Base-by-base conservation (phyloP, 1,139 yeast genomes). In the Magnusiomyces ingens region DNA sequence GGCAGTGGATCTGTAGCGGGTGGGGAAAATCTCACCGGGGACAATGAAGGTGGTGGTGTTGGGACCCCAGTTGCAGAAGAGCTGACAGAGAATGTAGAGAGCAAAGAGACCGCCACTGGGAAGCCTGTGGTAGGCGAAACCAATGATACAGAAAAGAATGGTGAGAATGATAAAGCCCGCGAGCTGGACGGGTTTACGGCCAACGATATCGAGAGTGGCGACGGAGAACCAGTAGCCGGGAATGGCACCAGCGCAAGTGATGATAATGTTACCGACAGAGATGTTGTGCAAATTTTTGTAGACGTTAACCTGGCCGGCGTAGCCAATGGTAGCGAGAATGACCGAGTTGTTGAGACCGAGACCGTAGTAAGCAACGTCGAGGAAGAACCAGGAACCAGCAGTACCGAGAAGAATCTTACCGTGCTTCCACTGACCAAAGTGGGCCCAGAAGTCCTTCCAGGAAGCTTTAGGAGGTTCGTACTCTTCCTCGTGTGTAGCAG, bases 1-100 rank as follows among this genome's bases (percentile, higher is more conserved):
- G 54, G 98, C 97, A 62, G 97, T 84, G 46, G 98, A 93, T 81
- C 99, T 88, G 76, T 90, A 89, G 74, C 95, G 81, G 50, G 99
- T 93, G 69, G 99, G 99, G 88, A 79, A 93, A 67, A 84, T 79
- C 77, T 93, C 99, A 71, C 98, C 99, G 50, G 99, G 98, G 64
- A 89, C 82, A 65, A 93, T 80, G 74, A 93, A 93, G 56, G 99
- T 93, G 51, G 98, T 94, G 57, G 91, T 81, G 79, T 93, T 93
- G 68, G 99, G 98, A 58, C 87, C 87, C 59, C 80, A 82, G 72
- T 82, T 83, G 70, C 81, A 79, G 79, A 82, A 82, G 71, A 82
- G 81, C 66, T 81, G 84, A 49, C 79, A 74, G 64, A 82, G 68
- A 65, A 81, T 81, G 73, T 81, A 82, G 67, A 82, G 75, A 52